Evolutionary conservation across 176 grass and related monocot genomes (phyloP).

Genomic region (Carex pumila): DNA sequence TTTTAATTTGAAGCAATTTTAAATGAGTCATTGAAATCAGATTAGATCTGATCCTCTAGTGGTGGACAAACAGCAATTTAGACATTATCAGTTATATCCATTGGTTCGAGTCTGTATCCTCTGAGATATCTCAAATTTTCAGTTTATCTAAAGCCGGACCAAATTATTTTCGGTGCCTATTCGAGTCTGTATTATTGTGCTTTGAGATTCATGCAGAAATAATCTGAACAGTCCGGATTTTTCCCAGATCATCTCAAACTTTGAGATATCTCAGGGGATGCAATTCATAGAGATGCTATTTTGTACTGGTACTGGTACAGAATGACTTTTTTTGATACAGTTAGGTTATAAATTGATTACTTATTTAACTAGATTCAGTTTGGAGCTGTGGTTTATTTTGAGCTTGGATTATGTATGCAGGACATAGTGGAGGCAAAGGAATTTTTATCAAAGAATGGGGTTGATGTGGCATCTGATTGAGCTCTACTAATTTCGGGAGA

Average conservation of each 20-base stretch:
- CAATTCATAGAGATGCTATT: not conserved
- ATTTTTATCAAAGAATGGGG: constrained; percentile 55
- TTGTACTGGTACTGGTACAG: not conserved
- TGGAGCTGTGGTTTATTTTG: not conserved
- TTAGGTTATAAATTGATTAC: too few relatives aligned
- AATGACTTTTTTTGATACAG: not conserved
- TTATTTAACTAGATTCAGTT: not conserved
- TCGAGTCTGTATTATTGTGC: too few relatives aligned
- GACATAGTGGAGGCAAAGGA: constrained; percentile 74
- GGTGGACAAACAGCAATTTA: too few relatives aligned
- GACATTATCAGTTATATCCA: too few relatives aligned
- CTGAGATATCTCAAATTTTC: too few relatives aligned
- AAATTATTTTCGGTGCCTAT: too few relatives aligned
- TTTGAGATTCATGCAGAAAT: too few relatives aligned
- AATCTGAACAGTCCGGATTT: too few relatives aligned
- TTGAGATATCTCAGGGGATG: too few relatives aligned
- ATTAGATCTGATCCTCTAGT: not conserved
- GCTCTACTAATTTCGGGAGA: not conserved
- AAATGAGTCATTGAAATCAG: constrained; percentile 4
- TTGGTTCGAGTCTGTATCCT: too few relatives aligned
- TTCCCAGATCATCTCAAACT: too few relatives aligned
- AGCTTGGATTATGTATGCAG: constrained; percentile 24
- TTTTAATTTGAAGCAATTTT: not conserved
- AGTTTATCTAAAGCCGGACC: too few relatives aligned
- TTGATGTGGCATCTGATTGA: constrained; percentile 57